These are phyloP conservation scores for Pestalotiopsis sp. DNA, from an alignment of 2,329 filamentous ascomycete genomes.

Conservation along the genomic window DNA sequence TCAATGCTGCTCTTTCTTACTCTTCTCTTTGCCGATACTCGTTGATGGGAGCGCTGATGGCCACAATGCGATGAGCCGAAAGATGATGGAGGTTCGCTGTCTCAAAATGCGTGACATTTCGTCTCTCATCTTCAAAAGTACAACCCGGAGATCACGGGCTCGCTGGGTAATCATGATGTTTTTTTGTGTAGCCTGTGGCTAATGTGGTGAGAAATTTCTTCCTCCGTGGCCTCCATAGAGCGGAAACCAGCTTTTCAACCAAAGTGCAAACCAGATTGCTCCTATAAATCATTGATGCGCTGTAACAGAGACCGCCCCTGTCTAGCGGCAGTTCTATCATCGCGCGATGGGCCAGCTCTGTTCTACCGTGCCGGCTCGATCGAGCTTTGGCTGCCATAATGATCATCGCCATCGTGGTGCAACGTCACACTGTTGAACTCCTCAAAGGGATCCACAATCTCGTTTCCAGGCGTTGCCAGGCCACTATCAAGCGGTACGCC, in stretches of 20 bases:
- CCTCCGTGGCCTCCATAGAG: neutral
- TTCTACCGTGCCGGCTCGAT: conserved; percentile 25
- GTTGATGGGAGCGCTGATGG: neutral
- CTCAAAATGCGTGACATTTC: neutral
- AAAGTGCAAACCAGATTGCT: neutral
- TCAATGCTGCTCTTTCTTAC: neutral
- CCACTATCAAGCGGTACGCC: conserved; percentile 87
- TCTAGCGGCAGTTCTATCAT: neutral
- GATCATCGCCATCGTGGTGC: conserved; percentile 90
- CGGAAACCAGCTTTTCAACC: neutral
- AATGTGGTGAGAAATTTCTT: neutral
- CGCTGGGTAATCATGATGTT: neutral
- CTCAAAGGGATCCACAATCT: conserved; percentile 88
- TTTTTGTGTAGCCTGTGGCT: neutral
- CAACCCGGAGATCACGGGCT: neutral
- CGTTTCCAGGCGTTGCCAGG: conserved; percentile 80
- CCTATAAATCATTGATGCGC: too few species aligned
- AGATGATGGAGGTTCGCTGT: conserved; percentile 1
- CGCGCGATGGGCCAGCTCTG: neutral
- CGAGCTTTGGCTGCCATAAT: conserved; percentile 33
- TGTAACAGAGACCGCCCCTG: too few species aligned
- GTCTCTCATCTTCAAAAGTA: neutral
- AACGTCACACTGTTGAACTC: conserved; percentile 98
- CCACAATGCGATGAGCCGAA: neutral
- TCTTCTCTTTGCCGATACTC: neutral